Percentiles rank a stretch among this genome's conserved stretches.
phyloP scores from a whole-genome alignment of 768 basidiomycete species.

The Pholiota microspora region DNA sequence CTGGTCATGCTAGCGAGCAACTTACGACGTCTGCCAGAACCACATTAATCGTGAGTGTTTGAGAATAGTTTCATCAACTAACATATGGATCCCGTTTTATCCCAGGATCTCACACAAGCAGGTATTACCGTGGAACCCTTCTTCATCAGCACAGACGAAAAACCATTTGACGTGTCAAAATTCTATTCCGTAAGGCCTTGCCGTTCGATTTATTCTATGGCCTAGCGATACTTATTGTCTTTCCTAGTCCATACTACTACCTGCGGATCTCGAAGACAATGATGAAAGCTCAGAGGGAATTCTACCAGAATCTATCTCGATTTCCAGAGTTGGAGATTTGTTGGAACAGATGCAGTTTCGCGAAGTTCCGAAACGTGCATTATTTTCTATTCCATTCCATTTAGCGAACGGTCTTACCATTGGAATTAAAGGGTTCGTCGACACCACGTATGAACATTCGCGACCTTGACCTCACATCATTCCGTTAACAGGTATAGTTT shows the following conservation, averaged over 20 bases:
- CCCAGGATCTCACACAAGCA: constrained; percentile 77
- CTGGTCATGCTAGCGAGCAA: constrained; percentile 52
- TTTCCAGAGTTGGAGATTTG: constrained; percentile 75
- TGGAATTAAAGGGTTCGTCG: constrained; percentile 71
- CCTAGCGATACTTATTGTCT: constrained; percentile 4
- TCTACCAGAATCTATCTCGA: constrained; percentile 70
- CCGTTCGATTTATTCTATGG: background rate
- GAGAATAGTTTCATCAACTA: background rate
- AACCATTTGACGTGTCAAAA: constrained; percentile 66
- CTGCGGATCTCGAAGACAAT: constrained; percentile 50
- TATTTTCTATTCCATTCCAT: constrained; percentile 79
- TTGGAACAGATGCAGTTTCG: constrained; percentile 78
- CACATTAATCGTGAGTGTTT: constrained; percentile 56
- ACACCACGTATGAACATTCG: background rate
- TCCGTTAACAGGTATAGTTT: constrained; percentile 67
- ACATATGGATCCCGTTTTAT: background rate
- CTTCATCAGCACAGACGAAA: constrained; percentile 73
- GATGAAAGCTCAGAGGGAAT: constrained; percentile 45
- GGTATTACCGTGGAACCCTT: constrained; percentile 85
- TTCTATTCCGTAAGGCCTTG: constrained; percentile 74
- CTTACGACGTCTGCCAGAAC: constrained; percentile 69
- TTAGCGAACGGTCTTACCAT: constrained; percentile 74
- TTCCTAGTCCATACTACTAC: constrained; percentile 58
- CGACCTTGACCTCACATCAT: constrained; percentile 5
- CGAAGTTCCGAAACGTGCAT: constrained; percentile 79